Conservation (phyloP, 306 rosid species). For the Morella rubra region DNA sequence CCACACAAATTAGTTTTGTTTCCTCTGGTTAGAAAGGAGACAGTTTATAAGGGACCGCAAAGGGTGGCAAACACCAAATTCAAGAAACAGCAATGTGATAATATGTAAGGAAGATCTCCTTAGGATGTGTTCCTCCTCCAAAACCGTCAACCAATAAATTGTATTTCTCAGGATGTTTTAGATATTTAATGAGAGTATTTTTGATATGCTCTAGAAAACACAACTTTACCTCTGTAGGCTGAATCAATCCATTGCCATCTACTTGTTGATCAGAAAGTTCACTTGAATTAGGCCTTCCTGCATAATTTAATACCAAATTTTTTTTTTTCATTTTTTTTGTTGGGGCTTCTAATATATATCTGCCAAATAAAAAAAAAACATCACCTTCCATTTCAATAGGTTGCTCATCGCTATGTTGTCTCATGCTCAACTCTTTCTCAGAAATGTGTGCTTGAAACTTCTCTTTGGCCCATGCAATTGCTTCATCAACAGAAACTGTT, state of each 20-base stretch:
- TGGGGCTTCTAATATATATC: not conserved
- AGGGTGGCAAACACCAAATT: not conserved
- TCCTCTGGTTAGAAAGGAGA: not conserved
- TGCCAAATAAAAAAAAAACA: conserved; percentile 14
- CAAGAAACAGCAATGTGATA: not conserved
- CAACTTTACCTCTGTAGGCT: conserved; percentile 60
- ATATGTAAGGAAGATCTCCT: not conserved
- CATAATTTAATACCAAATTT: conserved; percentile 19
- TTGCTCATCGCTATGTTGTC: conserved; percentile 39
- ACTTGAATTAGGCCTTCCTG: conserved; percentile 47
- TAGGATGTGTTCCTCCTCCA: not conserved
- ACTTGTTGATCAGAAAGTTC: conserved; percentile 32
- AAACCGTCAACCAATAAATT: no score
- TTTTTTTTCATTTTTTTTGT: conserved; percentile 4
- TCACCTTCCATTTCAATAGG: conserved; percentile 52
- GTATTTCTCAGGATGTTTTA: no score
- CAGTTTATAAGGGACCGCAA: not conserved
- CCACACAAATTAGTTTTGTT: not conserved
- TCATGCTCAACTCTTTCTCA: conserved; percentile 52
- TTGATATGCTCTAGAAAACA: not conserved
- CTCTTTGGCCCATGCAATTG: conserved; percentile 97
- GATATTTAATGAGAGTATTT: no score
- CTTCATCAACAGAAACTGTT: conserved; percentile 68
- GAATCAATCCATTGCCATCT: conserved; percentile 36
- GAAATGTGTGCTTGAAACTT: conserved; percentile 56